Base-by-base conservation (phyloP, 768 basidiomycete genomes). In the Naganishia onofrii region DNA sequence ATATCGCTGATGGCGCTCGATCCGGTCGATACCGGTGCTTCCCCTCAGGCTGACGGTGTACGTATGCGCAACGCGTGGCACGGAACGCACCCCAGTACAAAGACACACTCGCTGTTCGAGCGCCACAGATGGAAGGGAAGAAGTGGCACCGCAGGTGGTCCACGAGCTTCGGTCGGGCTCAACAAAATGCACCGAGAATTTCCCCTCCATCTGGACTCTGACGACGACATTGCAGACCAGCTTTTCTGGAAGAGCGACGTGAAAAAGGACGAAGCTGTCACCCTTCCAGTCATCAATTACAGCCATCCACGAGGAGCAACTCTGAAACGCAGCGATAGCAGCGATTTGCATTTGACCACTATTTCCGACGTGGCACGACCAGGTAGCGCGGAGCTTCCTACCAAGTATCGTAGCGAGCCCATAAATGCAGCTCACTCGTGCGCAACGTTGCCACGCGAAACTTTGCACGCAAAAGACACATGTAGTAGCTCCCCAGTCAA, bases 281-380 rank as follows among this genome's bases (percentile, higher is more conserved):
- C 8, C n/a, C 26, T 44, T 12, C 19, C 19, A 21, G 60, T 63
- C 3, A 63, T 63, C 60, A 63, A 63, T 29, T 63, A 63, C 38
- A 63, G 60, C 42, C 60, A 9, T 21, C 57, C 57, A 21, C 31
- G 32, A 38, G 21, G 34, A 32, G 28, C n/a, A 12, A 29, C 8
- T 34, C 34, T 31, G 42, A 28, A 13, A 15, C 38, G 34, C 3
- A 44, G 21, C 21, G 10, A 42, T 29, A 26, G 23, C 28, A 34
- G 23, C 28, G 32, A 38, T 34, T 46, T 28, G 36, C 32, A 8
- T 19, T 9, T 26, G 29, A n/a, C 54, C 29, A 7, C 1, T 12
- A 3, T 21, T 32, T 6, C 29, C 57, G 4, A 5, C 32, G 23
- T 1, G 4, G n/a, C 42, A 2, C 5, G 42, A 8, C 15, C 42